phyloP scores from a whole-genome alignment of 2,329 filamentous ascomycete genomes.

The Emydomyces testavorans region DNA sequence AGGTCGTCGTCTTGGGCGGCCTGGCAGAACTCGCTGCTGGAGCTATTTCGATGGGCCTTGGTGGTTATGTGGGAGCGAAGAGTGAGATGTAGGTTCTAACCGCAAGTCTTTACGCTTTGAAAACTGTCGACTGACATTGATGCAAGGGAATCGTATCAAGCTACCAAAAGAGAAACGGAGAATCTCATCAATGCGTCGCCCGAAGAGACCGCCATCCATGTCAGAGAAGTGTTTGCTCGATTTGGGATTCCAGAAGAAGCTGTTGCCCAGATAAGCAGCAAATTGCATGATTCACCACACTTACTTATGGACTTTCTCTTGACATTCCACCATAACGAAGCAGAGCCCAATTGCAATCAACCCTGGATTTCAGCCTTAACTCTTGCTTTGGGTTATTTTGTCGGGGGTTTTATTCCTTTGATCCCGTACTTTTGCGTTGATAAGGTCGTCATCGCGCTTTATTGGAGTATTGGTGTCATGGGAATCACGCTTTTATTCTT shows the following conservation, averaged over 20 bases:
- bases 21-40: conserved; percentile 34
- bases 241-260: conserved; percentile 32
- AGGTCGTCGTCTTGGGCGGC: conserved; percentile 32
- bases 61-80: conserved; percentile 38
- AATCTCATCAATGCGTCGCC: conserved; percentile 31
- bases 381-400: conserved; percentile 57
- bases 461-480: conserved; percentile 36
- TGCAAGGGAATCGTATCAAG: conserved; percentile 35
- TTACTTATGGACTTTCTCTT: conserved; percentile 39
- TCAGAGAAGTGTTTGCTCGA: conserved; percentile 32
- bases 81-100: conserved; percentile 38
- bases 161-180: conserved; percentile 36
- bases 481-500: conserved; percentile 32
- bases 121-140: conserved; percentile 2
- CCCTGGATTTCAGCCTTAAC: conserved; percentile 48
- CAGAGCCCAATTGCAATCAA: conserved; percentile 35
- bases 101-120: background rate
- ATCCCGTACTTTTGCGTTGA: conserved; percentile 55
- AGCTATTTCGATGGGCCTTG: conserved; percentile 34
- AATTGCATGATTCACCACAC: conserved; percentile 30
- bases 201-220: conserved; percentile 29
- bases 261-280: conserved; percentile 28
- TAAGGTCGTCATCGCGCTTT: conserved; percentile 40
- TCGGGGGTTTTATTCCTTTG: conserved; percentile 60
- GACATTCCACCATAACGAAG: conserved; percentile 38